phyloP scores from a whole-genome alignment of 148 eudicot species.

The Diospyros kaki region DNA sequence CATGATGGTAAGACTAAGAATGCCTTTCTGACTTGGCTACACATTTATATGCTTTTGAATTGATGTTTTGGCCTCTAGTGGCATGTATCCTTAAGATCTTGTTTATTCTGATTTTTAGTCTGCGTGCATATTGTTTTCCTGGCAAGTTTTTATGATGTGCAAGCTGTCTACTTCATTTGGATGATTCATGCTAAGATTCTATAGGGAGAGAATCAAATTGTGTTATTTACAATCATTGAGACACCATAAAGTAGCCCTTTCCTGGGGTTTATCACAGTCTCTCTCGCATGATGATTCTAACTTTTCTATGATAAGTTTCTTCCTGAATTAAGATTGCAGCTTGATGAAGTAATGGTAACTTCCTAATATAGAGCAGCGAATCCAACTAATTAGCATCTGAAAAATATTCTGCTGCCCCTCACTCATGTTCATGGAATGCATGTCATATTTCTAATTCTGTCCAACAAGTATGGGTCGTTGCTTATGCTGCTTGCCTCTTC shows the following conservation, averaged over 20 bases:
- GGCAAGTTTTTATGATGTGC: not conserved
- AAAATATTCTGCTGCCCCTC: not conserved
- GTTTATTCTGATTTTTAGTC: not conserved
- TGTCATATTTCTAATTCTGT: not conserved
- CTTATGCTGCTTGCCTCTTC: not conserved
- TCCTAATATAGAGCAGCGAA: too few relatives aligned
- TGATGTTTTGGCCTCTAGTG: not conserved
- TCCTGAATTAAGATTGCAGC: too few relatives aligned
- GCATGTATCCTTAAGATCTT: not conserved
- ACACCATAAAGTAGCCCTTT: not conserved
- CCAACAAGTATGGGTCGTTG: not conserved
- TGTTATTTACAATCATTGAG: not conserved
- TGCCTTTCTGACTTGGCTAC: not conserved
- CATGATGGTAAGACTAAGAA: slow-evolving; percentile 23
- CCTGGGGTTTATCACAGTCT: not conserved
- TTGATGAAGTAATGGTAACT: too few relatives aligned
- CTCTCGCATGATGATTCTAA: not conserved
- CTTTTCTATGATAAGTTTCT: too few relatives aligned
- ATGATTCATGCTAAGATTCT: not conserved
- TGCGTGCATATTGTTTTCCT: not conserved
- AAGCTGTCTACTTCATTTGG: not conserved
- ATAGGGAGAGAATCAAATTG: too few relatives aligned
- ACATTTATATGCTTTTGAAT: not conserved
- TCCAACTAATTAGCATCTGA: too few relatives aligned
- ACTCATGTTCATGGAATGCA: not conserved